Evolutionary conservation across 2,329 filamentous ascomycete genomes (phyloP).

Genomic region (Pseudogymnoascus sp.): DNA sequence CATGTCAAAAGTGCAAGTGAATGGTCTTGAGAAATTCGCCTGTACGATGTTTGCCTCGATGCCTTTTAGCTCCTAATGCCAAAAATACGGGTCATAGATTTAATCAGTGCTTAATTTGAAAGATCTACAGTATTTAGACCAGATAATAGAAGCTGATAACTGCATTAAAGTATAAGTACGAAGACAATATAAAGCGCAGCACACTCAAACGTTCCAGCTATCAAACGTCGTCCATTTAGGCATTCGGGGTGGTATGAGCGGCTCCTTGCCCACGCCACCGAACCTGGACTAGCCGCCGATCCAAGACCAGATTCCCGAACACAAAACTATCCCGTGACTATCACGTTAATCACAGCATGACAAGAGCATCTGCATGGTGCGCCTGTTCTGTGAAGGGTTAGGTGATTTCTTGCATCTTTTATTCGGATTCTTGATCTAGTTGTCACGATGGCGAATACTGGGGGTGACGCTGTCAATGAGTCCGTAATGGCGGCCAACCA

Average conservation of each 20-base stretch:
- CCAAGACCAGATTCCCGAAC: background rate
- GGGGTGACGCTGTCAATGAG: background rate
- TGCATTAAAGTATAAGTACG: background rate
- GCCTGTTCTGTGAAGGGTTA: constrained; percentile 13
- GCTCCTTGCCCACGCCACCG: background rate
- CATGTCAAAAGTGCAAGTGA: background rate
- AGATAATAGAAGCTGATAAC: background rate
- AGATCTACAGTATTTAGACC: background rate
- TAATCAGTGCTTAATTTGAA: background rate
- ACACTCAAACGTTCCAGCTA: background rate
- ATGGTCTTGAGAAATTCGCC: background rate
- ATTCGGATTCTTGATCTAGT: background rate
- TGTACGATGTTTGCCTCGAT: background rate
- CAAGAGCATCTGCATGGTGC: constrained; percentile 11
- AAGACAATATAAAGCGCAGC: background rate
- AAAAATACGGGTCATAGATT: background rate
- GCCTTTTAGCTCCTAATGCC: background rate
- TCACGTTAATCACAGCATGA: constrained; percentile 3
- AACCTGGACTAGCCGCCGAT: background rate
- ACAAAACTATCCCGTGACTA: background rate
- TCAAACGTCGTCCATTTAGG: background rate
- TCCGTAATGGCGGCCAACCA: constrained; percentile 13
- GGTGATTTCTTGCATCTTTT: constrained; percentile 12
- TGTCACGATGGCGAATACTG: background rate
- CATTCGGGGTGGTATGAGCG: background rate